These are phyloP conservation scores for Kregervanrija delftensis DNA, from an alignment of 805 yeast species.

Conservation along the genomic window DNA sequence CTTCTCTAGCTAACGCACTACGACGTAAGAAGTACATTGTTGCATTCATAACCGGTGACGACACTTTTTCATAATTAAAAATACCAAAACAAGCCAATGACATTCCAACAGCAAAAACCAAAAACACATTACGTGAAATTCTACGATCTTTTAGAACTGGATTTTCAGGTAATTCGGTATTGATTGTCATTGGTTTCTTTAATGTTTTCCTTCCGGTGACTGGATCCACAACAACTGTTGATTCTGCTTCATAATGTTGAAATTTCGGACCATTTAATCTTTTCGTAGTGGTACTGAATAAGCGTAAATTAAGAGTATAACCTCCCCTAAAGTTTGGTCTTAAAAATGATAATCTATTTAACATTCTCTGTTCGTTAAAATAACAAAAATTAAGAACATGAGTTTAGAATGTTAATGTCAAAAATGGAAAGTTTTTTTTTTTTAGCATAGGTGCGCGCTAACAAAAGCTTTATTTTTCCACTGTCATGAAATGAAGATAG, in stretches of 20 bases:
- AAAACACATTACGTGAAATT: constrained; percentile 34
- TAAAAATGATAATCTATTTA: no score
- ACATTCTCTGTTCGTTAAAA: no score
- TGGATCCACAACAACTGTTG: constrained; percentile 15
- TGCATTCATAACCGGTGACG: constrained; percentile 83
- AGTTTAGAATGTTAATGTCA: no score
- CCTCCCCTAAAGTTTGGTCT: no score
- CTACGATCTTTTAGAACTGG: constrained; percentile 43
- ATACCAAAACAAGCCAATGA: constrained; percentile 53
- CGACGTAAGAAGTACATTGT: constrained; percentile 82
- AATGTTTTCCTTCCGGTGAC: constrained; percentile 15
- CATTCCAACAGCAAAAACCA: constrained; percentile 47
- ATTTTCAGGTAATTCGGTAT: constrained; percentile 80
- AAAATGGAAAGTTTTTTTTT: no score
- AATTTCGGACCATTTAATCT: no score
- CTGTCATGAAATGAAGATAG: no score
- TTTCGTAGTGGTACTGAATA: no score
- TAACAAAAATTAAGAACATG: no score
- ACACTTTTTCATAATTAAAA: constrained; percentile 88
- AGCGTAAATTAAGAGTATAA: no score
- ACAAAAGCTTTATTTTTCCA: no score
- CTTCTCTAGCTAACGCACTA: constrained; percentile 52
- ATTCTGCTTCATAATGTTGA: constrained; percentile 14
- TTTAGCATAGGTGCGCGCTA: no score
- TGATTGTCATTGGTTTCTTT: constrained; percentile 51